A percentile compares a stretch with the other conserved stretches of the same genome.
These are phyloP conservation scores for Suillus fuscotomentosus DNA, from an alignment of 768 basidiomycete genomes.

Conservation along the genomic window DNA sequence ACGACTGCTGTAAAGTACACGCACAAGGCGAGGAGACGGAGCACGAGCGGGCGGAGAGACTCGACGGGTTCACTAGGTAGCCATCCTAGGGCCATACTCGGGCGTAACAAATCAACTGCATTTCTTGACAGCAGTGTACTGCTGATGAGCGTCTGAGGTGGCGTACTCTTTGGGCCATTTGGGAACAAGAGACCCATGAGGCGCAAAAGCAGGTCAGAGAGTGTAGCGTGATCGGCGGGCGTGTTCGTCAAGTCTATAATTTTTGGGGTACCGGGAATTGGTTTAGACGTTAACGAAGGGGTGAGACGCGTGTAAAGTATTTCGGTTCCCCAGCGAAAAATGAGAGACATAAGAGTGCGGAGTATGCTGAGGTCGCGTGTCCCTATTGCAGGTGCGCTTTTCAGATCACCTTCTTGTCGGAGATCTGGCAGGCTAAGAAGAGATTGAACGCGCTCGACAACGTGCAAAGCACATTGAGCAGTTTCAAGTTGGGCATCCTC, in stretches of 20 bases:
- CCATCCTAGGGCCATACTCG: constrained; percentile 71
- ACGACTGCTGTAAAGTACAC: constrained; percentile 26
- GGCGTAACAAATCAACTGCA: constrained; percentile 54
- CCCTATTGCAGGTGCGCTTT: constrained; percentile 41
- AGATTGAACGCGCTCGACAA: constrained; percentile 47
- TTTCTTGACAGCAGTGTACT: constrained; percentile 60
- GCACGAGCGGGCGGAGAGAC: constrained; percentile 46
- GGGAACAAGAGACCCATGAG: constrained; percentile 56
- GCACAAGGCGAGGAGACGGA: constrained; percentile 64
- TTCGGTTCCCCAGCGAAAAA: constrained; percentile 71
- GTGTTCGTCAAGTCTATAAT: constrained; percentile 46
- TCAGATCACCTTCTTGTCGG: not conserved
- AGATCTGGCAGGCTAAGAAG: constrained; percentile 30
- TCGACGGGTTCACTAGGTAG: constrained; percentile 52
- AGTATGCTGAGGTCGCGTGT: constrained; percentile 64
- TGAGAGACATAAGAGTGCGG: constrained; percentile 61
- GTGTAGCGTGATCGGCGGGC: constrained; percentile 40
- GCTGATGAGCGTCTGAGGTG: constrained; percentile 58
- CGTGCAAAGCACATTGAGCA: constrained; percentile 51
- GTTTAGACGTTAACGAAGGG: constrained; percentile 37
- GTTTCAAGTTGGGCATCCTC: constrained; percentile 51
- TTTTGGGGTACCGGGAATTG: constrained; percentile 22
- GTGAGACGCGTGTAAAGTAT: constrained; percentile 47
- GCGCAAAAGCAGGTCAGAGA: constrained; percentile 43
- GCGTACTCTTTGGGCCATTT: constrained; percentile 41